Conservation (phyloP, 306 rosid genomes). For the Quillaja saponaria region DNA sequence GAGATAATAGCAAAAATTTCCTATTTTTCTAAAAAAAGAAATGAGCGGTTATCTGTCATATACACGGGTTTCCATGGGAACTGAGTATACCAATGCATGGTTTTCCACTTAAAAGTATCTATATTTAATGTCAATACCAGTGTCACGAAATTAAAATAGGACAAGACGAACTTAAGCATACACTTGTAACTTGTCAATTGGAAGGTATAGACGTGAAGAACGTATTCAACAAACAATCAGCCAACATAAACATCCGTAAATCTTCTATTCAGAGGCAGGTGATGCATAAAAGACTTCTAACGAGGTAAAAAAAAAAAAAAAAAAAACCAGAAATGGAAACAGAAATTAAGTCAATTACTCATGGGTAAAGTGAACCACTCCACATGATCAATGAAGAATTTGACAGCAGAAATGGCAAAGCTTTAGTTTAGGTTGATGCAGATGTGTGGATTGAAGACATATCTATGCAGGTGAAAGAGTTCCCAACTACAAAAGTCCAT, state of each 20-base stretch:
- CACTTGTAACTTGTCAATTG: not conserved
- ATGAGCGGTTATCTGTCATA: not conserved
- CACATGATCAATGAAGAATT: not conserved
- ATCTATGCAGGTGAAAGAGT: not conserved
- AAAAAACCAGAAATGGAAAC: too few species aligned
- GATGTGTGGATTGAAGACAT: not conserved
- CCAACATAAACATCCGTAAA: not conserved
- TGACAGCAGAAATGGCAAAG: not conserved
- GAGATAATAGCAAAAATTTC: not conserved
- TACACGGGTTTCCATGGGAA: not conserved
- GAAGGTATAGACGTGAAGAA: not conserved
- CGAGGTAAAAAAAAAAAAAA: too few species aligned
- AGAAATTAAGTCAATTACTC: too few species aligned
- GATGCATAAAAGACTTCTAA: not conserved
- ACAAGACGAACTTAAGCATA: not conserved
- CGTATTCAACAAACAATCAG: too few species aligned
- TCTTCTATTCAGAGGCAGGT: not conserved
- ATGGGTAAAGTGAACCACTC: not conserved
- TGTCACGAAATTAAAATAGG: constrained; percentile 11
- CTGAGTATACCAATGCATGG: not conserved
- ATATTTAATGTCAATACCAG: not conserved
- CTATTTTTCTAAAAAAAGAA: not conserved
- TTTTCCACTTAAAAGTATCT: not conserved
- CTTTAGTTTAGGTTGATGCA: not conserved
- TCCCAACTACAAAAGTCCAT: not conserved